Evolutionary conservation across 352 stramenopile genomes (phyloP).

Genomic region (Blastocystis sp.): DNA sequence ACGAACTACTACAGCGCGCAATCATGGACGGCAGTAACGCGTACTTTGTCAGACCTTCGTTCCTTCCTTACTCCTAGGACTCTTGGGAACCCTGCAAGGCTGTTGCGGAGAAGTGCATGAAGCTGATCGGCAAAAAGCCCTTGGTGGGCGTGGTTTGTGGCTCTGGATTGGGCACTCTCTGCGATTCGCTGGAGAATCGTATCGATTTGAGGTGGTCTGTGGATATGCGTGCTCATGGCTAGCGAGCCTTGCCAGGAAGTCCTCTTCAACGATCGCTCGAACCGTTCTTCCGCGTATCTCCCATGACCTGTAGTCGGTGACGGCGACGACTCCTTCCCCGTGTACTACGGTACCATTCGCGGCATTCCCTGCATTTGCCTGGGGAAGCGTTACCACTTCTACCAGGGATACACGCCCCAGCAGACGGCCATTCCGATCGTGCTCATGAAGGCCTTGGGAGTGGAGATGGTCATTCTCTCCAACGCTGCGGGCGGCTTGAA

Average conservation of each 20-base stretch:
- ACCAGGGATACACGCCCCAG: conserved; percentile 92
- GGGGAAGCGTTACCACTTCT: conserved; percentile 93
- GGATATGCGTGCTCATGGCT: not conserved
- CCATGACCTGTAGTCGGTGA: conserved; percentile 42
- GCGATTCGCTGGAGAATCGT: conserved; percentile 85
- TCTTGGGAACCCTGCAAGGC: conserved; percentile 68
- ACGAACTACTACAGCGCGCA: too few species aligned
- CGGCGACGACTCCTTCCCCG: conserved; percentile 46
- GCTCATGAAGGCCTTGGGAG: conserved; percentile 91
- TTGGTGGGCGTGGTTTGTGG: conserved; percentile 89
- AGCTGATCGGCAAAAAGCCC: conserved; percentile 75
- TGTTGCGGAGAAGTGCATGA: conserved; percentile 73
- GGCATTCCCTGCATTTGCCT: conserved; percentile 85
- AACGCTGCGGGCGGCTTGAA: conserved; percentile 94
- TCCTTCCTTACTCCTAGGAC: not conserved
- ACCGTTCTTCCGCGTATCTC: conserved; percentile 74
- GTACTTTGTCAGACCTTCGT: conserved; percentile 4
- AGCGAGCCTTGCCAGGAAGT: conserved; percentile 80
- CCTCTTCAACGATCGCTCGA: conserved; percentile 91
- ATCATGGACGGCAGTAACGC: conserved; percentile 38
- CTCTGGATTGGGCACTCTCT: conserved; percentile 89
- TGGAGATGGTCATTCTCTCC: conserved; percentile 92
- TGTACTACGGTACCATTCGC: conserved; percentile 76
- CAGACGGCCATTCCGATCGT: conserved; percentile 90
- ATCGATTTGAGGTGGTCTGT: conserved; percentile 80